phyloP scores from a whole-genome alignment of 192 early-diverging fungal species.

The Coemansia sp. region DNA sequence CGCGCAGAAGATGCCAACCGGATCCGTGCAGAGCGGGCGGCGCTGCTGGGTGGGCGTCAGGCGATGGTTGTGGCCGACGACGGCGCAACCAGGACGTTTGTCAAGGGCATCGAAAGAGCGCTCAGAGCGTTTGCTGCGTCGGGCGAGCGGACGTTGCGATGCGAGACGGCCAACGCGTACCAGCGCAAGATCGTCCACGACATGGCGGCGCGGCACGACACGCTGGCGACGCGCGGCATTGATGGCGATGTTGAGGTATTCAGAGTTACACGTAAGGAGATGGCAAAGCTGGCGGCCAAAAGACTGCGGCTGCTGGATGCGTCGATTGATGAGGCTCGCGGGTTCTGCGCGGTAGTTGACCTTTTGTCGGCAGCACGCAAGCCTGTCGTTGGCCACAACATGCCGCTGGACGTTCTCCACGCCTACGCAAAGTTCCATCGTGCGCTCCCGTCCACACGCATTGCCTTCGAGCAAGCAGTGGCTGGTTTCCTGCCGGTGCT shows the following conservation, averaged over 20 bases:
- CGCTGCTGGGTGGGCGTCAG: slow-evolving; percentile 26
- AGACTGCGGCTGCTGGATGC: slow-evolving; percentile 36
- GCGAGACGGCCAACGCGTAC: slow-evolving; percentile 59
- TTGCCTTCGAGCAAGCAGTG: slow-evolving; percentile 67
- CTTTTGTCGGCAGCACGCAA: slow-evolving; percentile 65
- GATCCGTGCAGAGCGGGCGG: slow-evolving; percentile 21
- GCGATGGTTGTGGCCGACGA: slow-evolving; percentile 19
- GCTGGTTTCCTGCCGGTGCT: slow-evolving; percentile 57
- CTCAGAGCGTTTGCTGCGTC: slow-evolving; percentile 22
- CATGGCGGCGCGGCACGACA: slow-evolving; percentile 58
- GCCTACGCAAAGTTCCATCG: slow-evolving; percentile 74
- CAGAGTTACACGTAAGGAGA: slow-evolving; percentile 40
- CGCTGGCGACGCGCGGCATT: slow-evolving; percentile 41
- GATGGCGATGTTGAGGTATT: slow-evolving; percentile 46
- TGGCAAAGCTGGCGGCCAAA: slow-evolving; percentile 18
- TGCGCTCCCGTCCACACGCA: slow-evolving; percentile 65
- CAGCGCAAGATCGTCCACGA: slow-evolving; percentile 79
- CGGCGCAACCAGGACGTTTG: slow-evolving; percentile 14
- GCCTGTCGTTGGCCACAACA: slow-evolving; percentile 89
- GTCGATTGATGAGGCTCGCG: slow-evolving; percentile 57
- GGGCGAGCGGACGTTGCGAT: slow-evolving; percentile 13
- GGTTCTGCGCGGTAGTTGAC: slow-evolving; percentile 83
- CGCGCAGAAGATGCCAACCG: slow-evolving; percentile 22
- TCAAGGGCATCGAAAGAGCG: slow-evolving; percentile 19
- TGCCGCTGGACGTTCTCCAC: slow-evolving; percentile 85